Base-by-base conservation (phyloP, 192 early-diverging fungal species). In the Linnemannia exigua region DNA sequence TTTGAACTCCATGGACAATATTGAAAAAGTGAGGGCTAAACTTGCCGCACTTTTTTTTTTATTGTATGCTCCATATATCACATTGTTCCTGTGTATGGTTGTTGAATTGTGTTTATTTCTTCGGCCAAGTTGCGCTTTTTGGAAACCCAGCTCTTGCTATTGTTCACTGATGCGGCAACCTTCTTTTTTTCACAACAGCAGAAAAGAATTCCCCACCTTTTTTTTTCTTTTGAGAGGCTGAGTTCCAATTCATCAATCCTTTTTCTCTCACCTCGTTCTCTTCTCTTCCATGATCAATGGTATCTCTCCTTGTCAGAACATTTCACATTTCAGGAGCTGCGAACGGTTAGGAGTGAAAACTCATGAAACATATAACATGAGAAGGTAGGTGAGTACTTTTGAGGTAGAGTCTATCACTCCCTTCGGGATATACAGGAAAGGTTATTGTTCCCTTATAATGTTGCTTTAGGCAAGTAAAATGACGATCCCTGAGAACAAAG, bases 401-500 rank as follows among this genome's bases (percentile, higher is more conserved):
- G 0, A n/a, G 22, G 22, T 31, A 31, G 58, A 5, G 14, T 63
- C n/a, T n/a, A n/a, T n/a, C n/a, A n/a, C n/a, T 33, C 28, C 41
- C 41, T 33, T 63, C 58, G 58, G 58, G 58, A 33, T 63, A 63
- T 31, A 31, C 58, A 63, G 58, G 58, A 63, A 63, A 31, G 58
- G 28, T 1, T 12, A 12, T 15, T 51, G 19, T 19, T 19, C 50
- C 4, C 50, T 51, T 63, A 0, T 15, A 63, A 31, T 31, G 54
- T 61, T 8, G 1, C 54, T 61, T 31, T 61, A n/a, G 7, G 25
- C 15, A 25, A 63, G 12, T 31, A 15, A 11, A 63, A 31, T 63
- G 58, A 63, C n/a, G n/a, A 63, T 63, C n/a, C 28, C 15, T 63
- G 1, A 15, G 5, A 3, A 25, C 3, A 63, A 3, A n/a, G 9